These are phyloP conservation scores for Pulicaria dysenterica DNA, from an alignment of 129 eudicot species.

Conservation along the genomic window DNA sequence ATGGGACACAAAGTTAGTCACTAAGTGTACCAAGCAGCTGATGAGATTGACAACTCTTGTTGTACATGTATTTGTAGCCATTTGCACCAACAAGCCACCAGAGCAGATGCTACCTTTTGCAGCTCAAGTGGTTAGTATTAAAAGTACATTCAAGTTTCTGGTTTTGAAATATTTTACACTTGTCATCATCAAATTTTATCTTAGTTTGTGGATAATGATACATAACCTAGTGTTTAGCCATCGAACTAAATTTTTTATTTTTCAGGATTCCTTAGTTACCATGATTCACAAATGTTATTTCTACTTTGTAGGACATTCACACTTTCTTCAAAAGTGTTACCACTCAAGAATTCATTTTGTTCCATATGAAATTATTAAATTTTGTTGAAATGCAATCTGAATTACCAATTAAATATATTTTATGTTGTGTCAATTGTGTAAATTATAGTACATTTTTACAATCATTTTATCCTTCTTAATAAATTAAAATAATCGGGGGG, in stretches of 20 bases:
- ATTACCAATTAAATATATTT: too few species aligned
- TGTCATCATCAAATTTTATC: constrained; percentile 22
- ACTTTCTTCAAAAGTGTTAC: too few species aligned
- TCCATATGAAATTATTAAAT: too few species aligned
- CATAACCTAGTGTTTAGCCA: not conserved
- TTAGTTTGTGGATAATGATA: constrained; percentile 12
- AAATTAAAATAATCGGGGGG: too few species aligned
- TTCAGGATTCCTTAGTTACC: not conserved
- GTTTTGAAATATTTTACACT: constrained; percentile 9
- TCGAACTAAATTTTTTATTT: not conserved
- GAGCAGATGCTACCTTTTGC: constrained; percentile 90
- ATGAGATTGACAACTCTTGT: constrained; percentile 28
- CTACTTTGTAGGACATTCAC: too few species aligned
- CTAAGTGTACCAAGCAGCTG: constrained; percentile 27
- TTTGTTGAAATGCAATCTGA: too few species aligned
- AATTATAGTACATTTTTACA: too few species aligned
- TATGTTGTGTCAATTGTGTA: too few species aligned
- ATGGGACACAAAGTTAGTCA: constrained; percentile 26
- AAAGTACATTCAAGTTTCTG: constrained; percentile 20
- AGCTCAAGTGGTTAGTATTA: constrained; percentile 81
- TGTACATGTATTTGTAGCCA: constrained; percentile 53
- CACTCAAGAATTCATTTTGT: too few species aligned
- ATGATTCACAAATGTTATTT: not conserved
- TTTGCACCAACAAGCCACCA: constrained; percentile 74
- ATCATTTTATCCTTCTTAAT: too few species aligned